Conservation (phyloP, 2,329 filamentous ascomycete species). For the Aureobasidium sp. region DNA sequence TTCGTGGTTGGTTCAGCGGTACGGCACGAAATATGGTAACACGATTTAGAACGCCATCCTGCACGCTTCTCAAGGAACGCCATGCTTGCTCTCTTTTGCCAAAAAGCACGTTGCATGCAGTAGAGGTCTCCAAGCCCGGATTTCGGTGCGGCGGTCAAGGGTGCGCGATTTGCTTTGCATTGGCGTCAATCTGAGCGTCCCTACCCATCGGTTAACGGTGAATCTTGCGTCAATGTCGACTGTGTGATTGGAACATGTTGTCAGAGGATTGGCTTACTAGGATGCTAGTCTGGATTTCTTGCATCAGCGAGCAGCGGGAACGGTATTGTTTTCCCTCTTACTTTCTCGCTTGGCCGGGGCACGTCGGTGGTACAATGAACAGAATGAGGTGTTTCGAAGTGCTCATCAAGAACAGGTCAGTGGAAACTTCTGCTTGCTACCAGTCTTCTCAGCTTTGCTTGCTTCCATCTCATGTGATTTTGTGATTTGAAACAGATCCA, state of each 20-base stretch:
- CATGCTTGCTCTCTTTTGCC: slow-evolving; percentile 5
- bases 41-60: not conserved
- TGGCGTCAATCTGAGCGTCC: not conserved
- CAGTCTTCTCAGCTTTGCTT: not conserved
- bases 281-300: not conserved
- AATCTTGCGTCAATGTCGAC: not conserved
- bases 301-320: not conserved
- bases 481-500: not conserved
- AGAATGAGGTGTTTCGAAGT: not conserved
- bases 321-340: not conserved
- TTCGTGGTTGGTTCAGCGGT: not conserved
- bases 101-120: slow-evolving; percentile 5
- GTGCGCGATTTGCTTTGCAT: slow-evolving; percentile 5
- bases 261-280: not conserved
- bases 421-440: slow-evolving; percentile 4
- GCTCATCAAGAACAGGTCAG: not conserved
- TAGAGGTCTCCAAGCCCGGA: not conserved
- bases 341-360: slow-evolving; percentile 1
- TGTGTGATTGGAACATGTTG: not conserved
- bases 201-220: not conserved
- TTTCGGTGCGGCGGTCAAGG: slow-evolving; percentile 5
- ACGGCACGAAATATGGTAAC: slow-evolving; percentile 3
- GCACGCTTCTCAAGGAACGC: not conserved
- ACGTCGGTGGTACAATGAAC: slow-evolving; percentile 3
- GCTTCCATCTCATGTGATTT: not conserved